Base-by-base conservation (phyloP, 768 basidiomycete species). In the Boletus subcaerulescens region DNA sequence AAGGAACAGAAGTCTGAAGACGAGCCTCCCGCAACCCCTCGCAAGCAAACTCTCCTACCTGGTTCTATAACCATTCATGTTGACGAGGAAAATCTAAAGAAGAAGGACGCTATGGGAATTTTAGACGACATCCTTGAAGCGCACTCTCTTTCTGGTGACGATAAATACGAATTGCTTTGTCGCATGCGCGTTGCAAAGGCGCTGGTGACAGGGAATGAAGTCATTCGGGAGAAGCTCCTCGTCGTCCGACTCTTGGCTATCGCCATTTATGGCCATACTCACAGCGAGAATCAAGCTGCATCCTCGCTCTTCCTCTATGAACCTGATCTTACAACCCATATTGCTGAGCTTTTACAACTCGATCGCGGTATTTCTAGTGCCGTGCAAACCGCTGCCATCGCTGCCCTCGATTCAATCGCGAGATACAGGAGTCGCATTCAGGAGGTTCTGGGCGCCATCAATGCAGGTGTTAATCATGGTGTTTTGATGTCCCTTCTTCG, bases 381-480 rank as follows among this genome's bases (percentile, higher is more conserved):
- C 29, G 81, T 97, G 8, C 90, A 95, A 70, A 88, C 87, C 3
- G 87, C 91, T 2, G 91, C 94, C 15, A 80, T 98, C 52, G 82
- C 87, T 26, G 87, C 91, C n/a, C 78, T 98, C 54, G 97, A 99
- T 68, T 91, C 91, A 14, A 80, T 96, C 53, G 88, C 87, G 13
- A 80, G 93, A 57, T 95, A 96, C 69, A 83, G 92, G 56, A 78
- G 75, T 56, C 92, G 88, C 67, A 80, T 91, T 35, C 83, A 86
- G 62, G 97, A 98, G 66, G 92, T 96, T 38, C 72, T 97, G 44
- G 86, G 87, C 5, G 87, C 94, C 2, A 82, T 98, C 36, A 97
- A 97, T 67, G 95, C 93, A 24, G 93, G 93, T 42, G 93, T 98
- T 51, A 97, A 93, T 64, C 97, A 98, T 65, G 97, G 97, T 13